Evolutionary conservation across 768 basidiomycete species (phyloP), one percentile per base, ranked within the genome.

Genomic region (Podaxis mareebaensis): DNA sequence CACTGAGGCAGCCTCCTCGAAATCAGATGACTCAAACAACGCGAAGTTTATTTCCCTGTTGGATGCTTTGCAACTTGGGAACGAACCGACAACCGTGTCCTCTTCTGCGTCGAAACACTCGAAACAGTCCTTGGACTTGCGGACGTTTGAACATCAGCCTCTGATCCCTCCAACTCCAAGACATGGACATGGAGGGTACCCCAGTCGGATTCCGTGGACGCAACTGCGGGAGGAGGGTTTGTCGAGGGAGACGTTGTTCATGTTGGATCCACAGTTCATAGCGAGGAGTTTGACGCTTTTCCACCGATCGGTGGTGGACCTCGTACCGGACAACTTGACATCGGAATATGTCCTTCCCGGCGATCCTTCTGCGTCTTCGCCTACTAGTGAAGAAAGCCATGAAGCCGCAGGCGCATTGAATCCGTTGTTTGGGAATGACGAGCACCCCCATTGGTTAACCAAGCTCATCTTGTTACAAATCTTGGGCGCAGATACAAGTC

Each of bases 401-500:
- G 70, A 59, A 30, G 65, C 66, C 42, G 40, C 56, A 1, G 56
- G 64, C 10, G 64, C 17, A 15, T 33, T 40, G 38, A 49, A 63
- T 17, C 76, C 77, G 24, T 79, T 93, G 17, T 86, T 90, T 65
- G 91, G 92, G 6, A 88, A 76, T 62, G 88, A 90, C 30, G 85
- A 86, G 4, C 80, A 78, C 48, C 90, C 91, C 1, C 90, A 95
- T 71, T 95, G 92, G 92, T 76, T 94, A 46, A 94, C 93, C 13
- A 88, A 84, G 68, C 73, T 91, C 3, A 75, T 94, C 5, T 73
- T 95, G 1, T 72, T 88, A 49, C 91, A 92, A 70, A 83, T 93
- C 12, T 80, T 93, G 12, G 86, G 84, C 26, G 79, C 82, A 0
- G 89, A 90, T 67, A 79, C 81, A 30, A 39, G 62, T 52, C 63